Percentiles rank a stretch among this genome's conserved stretches.
Evolutionary conservation across 768 basidiomycete species (phyloP).

Genomic region (Russula abietina): DNA sequence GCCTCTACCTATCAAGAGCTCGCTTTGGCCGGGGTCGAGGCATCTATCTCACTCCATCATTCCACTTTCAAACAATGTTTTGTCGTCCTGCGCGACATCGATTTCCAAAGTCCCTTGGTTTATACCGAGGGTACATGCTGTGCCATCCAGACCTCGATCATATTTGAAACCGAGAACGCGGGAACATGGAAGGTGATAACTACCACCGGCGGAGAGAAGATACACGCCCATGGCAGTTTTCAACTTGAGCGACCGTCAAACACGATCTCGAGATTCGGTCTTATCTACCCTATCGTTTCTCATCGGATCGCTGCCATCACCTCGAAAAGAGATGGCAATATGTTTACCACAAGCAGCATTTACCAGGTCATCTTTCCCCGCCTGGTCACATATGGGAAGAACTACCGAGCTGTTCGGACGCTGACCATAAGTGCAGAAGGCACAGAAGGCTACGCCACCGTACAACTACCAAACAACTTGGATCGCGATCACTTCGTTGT

Average conservation of each 20-base stretch:
- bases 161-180: constrained; percentile 32
- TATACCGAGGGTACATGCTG: constrained; percentile 33
- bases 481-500: constrained; percentile 35
- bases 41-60: constrained; percentile 33
- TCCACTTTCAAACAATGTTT: constrained; percentile 30
- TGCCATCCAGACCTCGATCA: constrained; percentile 38
- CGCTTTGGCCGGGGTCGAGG: constrained; percentile 41
- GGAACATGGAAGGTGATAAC: constrained; percentile 42
- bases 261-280: constrained; percentile 36
- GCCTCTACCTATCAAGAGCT: constrained; percentile 62
- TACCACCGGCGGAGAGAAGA: constrained; percentile 38
- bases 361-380: constrained; percentile 68
- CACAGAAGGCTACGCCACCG: constrained; percentile 46
- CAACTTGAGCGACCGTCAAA: constrained; percentile 33
- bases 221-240: constrained; percentile 40
- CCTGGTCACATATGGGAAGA: constrained; percentile 54
- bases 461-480: constrained; percentile 38
- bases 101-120: constrained; percentile 53
- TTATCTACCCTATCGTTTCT: constrained; percentile 33
- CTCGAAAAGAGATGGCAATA: constrained; percentile 34
- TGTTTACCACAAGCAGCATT: constrained; percentile 47
- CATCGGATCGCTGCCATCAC: constrained; percentile 32
- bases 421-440: constrained; percentile 45
- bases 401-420: constrained; percentile 53
- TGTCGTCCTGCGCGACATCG: constrained; percentile 39